Conservation (phyloP, 352 stramenopile species). For the Pythium sp. region DNA sequence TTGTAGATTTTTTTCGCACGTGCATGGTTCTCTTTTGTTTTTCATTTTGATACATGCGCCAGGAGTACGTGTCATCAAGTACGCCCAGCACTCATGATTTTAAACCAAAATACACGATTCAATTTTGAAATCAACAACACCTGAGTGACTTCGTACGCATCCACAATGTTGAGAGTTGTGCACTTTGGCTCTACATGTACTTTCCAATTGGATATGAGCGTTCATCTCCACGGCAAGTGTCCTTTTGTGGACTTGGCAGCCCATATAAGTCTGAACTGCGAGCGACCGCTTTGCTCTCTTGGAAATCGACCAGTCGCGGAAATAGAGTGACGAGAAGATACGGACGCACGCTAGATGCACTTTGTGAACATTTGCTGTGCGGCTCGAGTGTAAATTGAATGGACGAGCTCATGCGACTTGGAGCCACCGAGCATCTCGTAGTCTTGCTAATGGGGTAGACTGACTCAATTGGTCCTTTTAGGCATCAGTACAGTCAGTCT, state of each 20-base stretch:
- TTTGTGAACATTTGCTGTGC: background rate
- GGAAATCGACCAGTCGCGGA: background rate
- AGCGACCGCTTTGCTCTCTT: background rate
- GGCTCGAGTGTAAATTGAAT: background rate
- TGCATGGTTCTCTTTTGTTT: constrained; percentile 8
- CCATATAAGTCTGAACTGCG: background rate
- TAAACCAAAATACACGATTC: constrained; percentile 8
- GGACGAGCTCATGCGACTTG: background rate
- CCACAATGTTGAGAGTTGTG: background rate
- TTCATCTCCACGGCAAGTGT: no score
- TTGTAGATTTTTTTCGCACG: constrained; percentile 8
- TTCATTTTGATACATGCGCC: background rate
- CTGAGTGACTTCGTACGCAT: background rate
- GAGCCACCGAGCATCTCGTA: background rate
- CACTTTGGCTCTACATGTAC: background rate
- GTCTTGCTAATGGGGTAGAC: background rate
- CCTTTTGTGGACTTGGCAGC: no score
- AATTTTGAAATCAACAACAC: background rate
- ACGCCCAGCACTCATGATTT: background rate
- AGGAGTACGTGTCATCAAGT: background rate
- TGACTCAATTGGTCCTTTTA: background rate
- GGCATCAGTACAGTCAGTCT: background rate
- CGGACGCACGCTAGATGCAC: background rate
- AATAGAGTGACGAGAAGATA: background rate
- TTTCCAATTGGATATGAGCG: background rate